Conservation (phyloP, 495 filamentous ascomycete genomes). For the Podospora bellae-mahoneyi region DNA sequence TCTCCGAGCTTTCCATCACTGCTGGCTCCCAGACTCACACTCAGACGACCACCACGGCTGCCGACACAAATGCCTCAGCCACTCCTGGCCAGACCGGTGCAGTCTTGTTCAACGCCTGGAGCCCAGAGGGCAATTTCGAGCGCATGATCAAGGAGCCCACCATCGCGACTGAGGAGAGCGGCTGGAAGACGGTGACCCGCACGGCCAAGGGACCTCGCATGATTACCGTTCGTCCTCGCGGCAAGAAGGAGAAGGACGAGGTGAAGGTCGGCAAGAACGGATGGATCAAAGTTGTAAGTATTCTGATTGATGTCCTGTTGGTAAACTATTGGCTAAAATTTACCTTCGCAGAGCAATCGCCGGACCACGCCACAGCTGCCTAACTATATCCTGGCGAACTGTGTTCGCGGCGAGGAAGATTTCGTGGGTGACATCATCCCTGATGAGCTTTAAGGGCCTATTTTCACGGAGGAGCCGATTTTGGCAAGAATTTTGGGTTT, state of each 20-base stretch:
- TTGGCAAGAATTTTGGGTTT: background rate
- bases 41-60: background rate
- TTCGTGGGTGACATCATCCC: background rate
- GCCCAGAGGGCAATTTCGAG: conserved; percentile 12
- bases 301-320: background rate
- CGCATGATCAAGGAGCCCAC: too few species aligned
- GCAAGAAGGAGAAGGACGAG: background rate
- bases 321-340: background rate
- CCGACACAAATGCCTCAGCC: background rate
- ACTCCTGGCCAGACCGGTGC: background rate
- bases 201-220: background rate
- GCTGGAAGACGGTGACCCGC: background rate
- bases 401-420: background rate
- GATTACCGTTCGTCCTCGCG: background rate
- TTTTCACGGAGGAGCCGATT: too few species aligned
- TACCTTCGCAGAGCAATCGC: background rate
- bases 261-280: conserved; percentile 1
- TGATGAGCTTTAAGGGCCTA: too few species aligned
- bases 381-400: background rate
- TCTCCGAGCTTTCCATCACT: background rate
- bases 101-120: conserved; percentile 19
- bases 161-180: background rate
- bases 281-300: conserved; percentile 23
- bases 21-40: background rate
- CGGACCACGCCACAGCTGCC: background rate